Evolutionary conservation across 441 rosid genomes (phyloP).

Genomic region (Biscutella auriculata): DNA sequence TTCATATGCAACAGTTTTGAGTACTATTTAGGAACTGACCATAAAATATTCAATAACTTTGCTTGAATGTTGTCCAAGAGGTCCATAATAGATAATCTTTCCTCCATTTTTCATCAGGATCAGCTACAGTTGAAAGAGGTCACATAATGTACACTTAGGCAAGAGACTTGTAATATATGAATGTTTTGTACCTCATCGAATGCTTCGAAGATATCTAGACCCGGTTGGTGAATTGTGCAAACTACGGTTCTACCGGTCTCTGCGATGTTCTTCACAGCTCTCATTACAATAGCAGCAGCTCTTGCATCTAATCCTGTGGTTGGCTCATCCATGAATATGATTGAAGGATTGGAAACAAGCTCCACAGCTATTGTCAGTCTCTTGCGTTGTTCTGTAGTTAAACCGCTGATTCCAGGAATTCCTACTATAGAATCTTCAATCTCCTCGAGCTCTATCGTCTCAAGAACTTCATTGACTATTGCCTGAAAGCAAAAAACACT

Average conservation of each 20-base stretch:
- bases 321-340: slow-evolving; percentile 54
- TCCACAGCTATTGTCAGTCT: slow-evolving; percentile 48
- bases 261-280: slow-evolving; percentile 42
- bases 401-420: slow-evolving; percentile 30
- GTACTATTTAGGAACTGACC: slow-evolving; percentile 14
- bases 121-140: slow-evolving; percentile 23
- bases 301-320: slow-evolving; percentile 51
- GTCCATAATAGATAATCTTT: slow-evolving; percentile 32
- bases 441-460: slow-evolving; percentile 32
- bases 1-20: not conserved
- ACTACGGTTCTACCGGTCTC: slow-evolving; percentile 41
- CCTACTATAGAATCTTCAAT: slow-evolving; percentile 33
- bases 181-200: slow-evolving; percentile 37
- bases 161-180: not conserved
- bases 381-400: slow-evolving; percentile 49
- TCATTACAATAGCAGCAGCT: slow-evolving; percentile 51
- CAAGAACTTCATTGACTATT: slow-evolving; percentile 36
- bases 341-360: slow-evolving; percentile 47
- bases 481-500: slow-evolving; percentile 16
- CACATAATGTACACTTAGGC: not conserved
- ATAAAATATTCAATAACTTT: slow-evolving; percentile 34
- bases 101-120: slow-evolving; percentile 42
- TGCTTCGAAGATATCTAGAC: slow-evolving; percentile 40
- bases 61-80: slow-evolving; percentile 28
- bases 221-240: slow-evolving; percentile 52